phyloP scores from a whole-genome alignment of 2,329 filamentous ascomycete genomes.

The Onygena corvina region DNA sequence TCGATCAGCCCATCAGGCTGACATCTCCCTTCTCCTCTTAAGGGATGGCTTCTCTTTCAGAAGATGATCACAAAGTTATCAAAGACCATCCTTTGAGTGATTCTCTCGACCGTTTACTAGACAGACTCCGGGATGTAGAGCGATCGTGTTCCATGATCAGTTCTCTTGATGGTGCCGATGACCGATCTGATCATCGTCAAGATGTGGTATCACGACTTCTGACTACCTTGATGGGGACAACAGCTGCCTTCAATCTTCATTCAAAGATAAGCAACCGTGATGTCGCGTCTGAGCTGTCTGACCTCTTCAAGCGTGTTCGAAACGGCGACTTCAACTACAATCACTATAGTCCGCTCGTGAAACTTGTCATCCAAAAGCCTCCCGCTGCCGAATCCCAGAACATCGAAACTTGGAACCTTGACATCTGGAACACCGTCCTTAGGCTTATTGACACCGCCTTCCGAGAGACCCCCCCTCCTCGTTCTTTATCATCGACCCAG shows the following conservation, averaged over 20 bases:
- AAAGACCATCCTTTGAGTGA: too few relatives aligned
- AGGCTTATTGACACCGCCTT: too few relatives aligned
- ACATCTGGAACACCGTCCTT: conserved; percentile 10
- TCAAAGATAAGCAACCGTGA: neutral
- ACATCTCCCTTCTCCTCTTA: too few relatives aligned
- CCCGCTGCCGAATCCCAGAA: conserved; percentile 2
- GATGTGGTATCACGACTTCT: conserved; percentile 8
- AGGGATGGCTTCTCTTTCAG: too few relatives aligned
- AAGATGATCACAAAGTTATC: too few relatives aligned
- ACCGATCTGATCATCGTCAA: too few relatives aligned
- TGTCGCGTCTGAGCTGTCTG: conserved; percentile 1
- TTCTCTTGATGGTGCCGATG: too few relatives aligned
- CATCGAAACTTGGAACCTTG: neutral
- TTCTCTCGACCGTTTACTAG: too few relatives aligned
- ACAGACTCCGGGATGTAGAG: too few relatives aligned
- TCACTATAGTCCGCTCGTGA: conserved; percentile 8
- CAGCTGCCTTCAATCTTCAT: conserved; percentile 2
- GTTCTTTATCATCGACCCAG: conserved; percentile 7
- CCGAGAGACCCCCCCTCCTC: too few relatives aligned
- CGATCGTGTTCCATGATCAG: too few relatives aligned
- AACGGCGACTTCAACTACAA: conserved; percentile 7
- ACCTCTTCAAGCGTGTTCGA: conserved; percentile 6
- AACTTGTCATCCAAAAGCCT: conserved; percentile 11
- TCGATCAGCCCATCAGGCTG: too few relatives aligned
- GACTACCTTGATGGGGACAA: neutral